Evolutionary conservation across 2,329 filamentous ascomycete genomes (phyloP).

Genomic region (Penicillium sp.): DNA sequence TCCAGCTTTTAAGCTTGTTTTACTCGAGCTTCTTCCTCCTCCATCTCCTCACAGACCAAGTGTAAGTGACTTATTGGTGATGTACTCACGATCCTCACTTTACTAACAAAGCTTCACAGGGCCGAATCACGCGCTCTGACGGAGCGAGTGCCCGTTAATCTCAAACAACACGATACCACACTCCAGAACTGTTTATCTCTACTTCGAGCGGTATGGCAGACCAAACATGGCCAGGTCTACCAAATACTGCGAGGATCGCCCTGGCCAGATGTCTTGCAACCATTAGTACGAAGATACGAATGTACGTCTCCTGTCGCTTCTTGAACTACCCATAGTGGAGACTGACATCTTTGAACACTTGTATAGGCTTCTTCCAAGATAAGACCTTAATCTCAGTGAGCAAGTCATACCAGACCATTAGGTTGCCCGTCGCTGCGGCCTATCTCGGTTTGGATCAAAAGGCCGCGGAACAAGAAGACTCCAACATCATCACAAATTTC

Average conservation of each 20-base stretch:
- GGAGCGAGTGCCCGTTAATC: conserved; percentile 34
- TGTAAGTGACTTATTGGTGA: conserved; percentile 28
- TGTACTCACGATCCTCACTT: background rate
- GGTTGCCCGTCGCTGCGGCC: conserved; percentile 35
- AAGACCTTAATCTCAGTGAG: conserved; percentile 41
- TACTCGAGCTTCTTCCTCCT: conserved; percentile 43
- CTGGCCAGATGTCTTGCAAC: conserved; percentile 37
- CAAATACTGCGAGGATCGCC: conserved; percentile 32
- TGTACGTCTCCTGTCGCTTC: conserved; percentile 26
- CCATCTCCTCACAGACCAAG: conserved; percentile 41
- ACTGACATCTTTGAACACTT: background rate
- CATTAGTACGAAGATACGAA: conserved; percentile 37
- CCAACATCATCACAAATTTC: conserved; percentile 34
- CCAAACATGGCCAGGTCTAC: conserved; percentile 39
- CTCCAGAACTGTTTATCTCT: conserved; percentile 39
- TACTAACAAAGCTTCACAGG: conserved; percentile 20
- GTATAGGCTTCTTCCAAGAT: conserved; percentile 39
- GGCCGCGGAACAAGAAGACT: conserved; percentile 28
- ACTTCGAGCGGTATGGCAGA: conserved; percentile 42
- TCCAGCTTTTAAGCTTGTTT: conserved; percentile 37
- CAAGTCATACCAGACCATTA: conserved; percentile 42
- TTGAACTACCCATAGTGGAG: background rate
- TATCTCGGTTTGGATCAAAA: conserved; percentile 39
- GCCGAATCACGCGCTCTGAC: conserved; percentile 44
- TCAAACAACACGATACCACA: conserved; percentile 32